These are phyloP conservation scores for Trifolium repens DNA, from an alignment of 306 rosid species.

Conservation along the genomic window DNA sequence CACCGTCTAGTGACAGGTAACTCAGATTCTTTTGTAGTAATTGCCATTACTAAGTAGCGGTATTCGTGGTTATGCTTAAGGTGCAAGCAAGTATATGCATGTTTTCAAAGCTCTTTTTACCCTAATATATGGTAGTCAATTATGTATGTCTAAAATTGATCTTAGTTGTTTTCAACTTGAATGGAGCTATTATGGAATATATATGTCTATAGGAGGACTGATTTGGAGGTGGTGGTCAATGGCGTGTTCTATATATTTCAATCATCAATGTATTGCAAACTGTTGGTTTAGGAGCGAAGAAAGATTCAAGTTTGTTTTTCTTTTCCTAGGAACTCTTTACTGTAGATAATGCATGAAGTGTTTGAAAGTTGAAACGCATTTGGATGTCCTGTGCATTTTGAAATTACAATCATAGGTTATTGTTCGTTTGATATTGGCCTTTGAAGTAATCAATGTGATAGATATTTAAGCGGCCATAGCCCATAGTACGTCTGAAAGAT, in stretches of 20 bases:
- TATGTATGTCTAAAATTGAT: background rate
- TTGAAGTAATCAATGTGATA: background rate
- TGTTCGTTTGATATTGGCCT: constrained; percentile 1
- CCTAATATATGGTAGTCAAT: background rate
- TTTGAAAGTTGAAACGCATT: background rate
- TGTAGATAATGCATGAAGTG: background rate
- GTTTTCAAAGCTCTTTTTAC: constrained; percentile 18
- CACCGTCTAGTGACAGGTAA: constrained; percentile 64
- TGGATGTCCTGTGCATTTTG: constrained; percentile 11
- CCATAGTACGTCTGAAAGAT: constrained; percentile 15
- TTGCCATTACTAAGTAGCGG: constrained; percentile 36
- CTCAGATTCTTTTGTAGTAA: constrained; percentile 30
- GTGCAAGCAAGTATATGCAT: constrained; percentile 11
- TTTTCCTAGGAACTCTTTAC: background rate
- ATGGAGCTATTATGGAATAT: constrained; percentile 29
- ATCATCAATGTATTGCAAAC: background rate
- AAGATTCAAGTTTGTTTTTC: constrained; percentile 8
- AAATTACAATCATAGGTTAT: constrained; percentile 12
- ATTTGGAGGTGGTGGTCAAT: background rate
- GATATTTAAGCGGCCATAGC: constrained; percentile 15
- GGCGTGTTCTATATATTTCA: constrained; percentile 10
- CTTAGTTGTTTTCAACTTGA: constrained; percentile 18
- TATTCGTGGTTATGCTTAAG: constrained; percentile 31
- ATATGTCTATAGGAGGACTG: background rate
- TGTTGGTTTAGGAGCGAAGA: constrained; percentile 9